Conservation (phyloP, 2,329 filamentous ascomycete species). For the Colletotrichum truncatum region DNA sequence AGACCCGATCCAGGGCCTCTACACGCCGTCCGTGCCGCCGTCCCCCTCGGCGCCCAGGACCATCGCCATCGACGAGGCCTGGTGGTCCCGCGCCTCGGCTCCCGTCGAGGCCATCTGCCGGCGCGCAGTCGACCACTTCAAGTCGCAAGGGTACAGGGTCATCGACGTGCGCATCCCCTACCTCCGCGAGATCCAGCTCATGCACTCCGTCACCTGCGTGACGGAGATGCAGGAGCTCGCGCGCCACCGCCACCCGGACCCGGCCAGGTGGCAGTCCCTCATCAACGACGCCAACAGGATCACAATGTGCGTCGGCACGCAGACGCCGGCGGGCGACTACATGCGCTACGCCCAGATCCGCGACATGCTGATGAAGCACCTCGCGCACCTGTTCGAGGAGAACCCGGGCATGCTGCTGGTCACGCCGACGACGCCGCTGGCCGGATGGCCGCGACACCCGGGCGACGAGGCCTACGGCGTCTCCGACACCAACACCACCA, state of each 20-base stretch:
- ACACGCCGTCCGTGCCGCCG: constrained; percentile 65
- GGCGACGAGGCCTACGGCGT: constrained; percentile 75
- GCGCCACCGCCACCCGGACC: constrained; percentile 51
- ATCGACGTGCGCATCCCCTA: constrained; percentile 73
- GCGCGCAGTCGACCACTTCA: constrained; percentile 66
- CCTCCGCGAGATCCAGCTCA: constrained; percentile 76
- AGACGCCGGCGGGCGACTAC: constrained; percentile 75
- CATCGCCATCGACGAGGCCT: constrained; percentile 75
- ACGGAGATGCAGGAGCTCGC: constrained; percentile 66
- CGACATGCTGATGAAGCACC: constrained; percentile 80
- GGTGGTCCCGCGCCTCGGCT: constrained; percentile 62
- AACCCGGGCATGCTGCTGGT: constrained; percentile 82
- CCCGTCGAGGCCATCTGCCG: constrained; percentile 71
- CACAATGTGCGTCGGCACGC: constrained; percentile 70
- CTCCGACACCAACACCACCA: constrained; percentile 75
- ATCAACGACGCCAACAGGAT: constrained; percentile 76
- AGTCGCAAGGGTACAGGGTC: constrained; percentile 57
- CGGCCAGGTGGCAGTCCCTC: constrained; percentile 58
- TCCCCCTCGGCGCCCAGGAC: constrained; percentile 59
- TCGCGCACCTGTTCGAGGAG: constrained; percentile 74
- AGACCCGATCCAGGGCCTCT: constrained; percentile 64
- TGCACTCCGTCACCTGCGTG: constrained; percentile 82
- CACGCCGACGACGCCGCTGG: constrained; percentile 79
- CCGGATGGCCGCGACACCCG: constrained; percentile 74
- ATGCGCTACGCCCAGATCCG: constrained; percentile 79